Evolutionary conservation across 352 stramenopile species (phyloP), one percentile per base, ranked within the genome.

Genomic region (Phytophthora ramorum): DNA sequence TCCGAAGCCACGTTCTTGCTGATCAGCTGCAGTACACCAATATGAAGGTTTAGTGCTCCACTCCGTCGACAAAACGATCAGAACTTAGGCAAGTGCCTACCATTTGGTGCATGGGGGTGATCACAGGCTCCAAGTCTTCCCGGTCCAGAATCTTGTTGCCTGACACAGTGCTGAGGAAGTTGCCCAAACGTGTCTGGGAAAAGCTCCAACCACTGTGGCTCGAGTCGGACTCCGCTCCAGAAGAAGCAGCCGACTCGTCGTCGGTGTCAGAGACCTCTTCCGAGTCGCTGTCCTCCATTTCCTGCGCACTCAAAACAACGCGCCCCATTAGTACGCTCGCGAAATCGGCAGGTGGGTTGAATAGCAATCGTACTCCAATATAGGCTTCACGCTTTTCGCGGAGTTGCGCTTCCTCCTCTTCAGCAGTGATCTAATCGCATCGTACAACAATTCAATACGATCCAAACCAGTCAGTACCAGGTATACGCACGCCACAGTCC

Each of bases 1-100:
- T 99, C 97, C 6, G 86, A 83, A 10, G 98, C 97, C 3, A 99
- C 98, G 75, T 99, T 99, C 80, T 99, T 99, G 66, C 83, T 96
- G 45, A 98, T 97, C 5, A 99, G 71, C 73, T 98, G 65, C 34
- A 66, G 58, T 45, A 45, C 13, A 22, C 14, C 37, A 75, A 26
- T 26, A 19, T 34, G 41, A 30, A 22, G 10, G 34, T 69, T 20
- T 30, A 47, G 19, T 3, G 3, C 9, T 46, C 38, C 9, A 24
- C 16, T 45, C 13, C 4, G 14, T 16, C 17, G 13, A 19, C 22
- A 35, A 19, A 14, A 20, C 6, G 16, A 10, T 19, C 20, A 49
- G 10, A 8, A 50, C 8, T 32, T 37, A 44, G 12, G 54, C 10
- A 53, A 4, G 3, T 26, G 47, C 62, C 10, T 77, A 96, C 89